Conservation (phyloP, 2,329 filamentous ascomycete species). For the Tolypocladium paradoxum region DNA sequence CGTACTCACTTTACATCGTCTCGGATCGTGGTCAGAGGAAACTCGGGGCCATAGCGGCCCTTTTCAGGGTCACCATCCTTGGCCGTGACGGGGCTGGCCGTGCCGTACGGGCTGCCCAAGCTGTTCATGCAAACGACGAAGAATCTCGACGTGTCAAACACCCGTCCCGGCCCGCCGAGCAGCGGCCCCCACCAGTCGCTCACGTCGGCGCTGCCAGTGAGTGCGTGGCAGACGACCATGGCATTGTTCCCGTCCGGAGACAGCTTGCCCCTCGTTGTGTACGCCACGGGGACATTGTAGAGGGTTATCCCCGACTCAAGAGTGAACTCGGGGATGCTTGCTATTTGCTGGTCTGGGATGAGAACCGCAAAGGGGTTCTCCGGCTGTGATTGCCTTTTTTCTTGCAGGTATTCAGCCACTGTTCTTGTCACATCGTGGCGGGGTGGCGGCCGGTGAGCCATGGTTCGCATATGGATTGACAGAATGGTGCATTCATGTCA, state of each 20-base stretch:
- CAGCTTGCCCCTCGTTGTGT: conserved; percentile 53
- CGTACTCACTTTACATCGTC: conserved; percentile 80
- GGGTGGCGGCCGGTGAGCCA: not conserved
- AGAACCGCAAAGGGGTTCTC: conserved; percentile 85
- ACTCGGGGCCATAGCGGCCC: conserved; percentile 85
- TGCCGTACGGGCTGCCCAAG: conserved; percentile 74
- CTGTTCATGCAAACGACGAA: conserved; percentile 83
- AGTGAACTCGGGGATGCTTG: conserved; percentile 77
- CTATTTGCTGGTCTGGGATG: conserved; percentile 81
- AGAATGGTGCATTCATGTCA: not conserved
- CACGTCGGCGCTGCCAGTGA: conserved; percentile 78
- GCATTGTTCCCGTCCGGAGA: conserved; percentile 51
- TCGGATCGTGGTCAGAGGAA: conserved; percentile 86
- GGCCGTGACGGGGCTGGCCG: conserved; percentile 78
- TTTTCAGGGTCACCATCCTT: conserved; percentile 69
- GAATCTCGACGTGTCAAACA: conserved; percentile 74
- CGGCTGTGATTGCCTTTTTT: conserved; percentile 57
- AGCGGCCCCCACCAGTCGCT: conserved; percentile 83
- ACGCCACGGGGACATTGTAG: conserved; percentile 61
- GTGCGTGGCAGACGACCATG: conserved; percentile 72
- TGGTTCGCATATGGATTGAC: not conserved
- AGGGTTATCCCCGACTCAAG: conserved; percentile 86
- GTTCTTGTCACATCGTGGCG: conserved; percentile 20
- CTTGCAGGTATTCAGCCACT: conserved; percentile 55
- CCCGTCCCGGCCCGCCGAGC: conserved; percentile 64